Percentiles rank a stretch among this genome's conserved stretches.
Evolutionary conservation across 1,284 basidiomycete genomes (phyloP).

Genomic region (Grifola frondosa): DNA sequence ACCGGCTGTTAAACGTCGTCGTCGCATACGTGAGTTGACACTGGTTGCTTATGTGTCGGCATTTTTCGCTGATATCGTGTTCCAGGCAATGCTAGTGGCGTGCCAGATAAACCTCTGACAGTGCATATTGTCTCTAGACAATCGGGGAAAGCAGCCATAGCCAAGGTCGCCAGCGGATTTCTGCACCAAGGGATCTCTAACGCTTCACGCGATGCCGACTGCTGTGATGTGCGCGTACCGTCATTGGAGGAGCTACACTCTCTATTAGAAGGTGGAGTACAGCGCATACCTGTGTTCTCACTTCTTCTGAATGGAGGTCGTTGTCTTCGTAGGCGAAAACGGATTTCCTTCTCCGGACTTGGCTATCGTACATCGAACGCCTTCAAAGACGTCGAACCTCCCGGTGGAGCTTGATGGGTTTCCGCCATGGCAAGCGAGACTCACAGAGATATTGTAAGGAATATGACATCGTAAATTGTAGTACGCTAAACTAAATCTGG

Average conservation of each 20-base stretch:
- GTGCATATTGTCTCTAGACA: slow-evolving; percentile 37
- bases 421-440: slow-evolving; percentile 75
- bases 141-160: slow-evolving; percentile 40
- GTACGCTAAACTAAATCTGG: background rate
- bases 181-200: slow-evolving; percentile 6
- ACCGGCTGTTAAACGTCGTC: slow-evolving; percentile 24
- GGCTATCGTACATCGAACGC: slow-evolving; percentile 63
- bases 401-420: slow-evolving; percentile 69
- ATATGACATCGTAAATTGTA: background rate
- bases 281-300: slow-evolving; percentile 22
- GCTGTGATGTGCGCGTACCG: slow-evolving; percentile 4
- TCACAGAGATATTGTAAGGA: slow-evolving; percentile 75
- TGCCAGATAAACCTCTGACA: slow-evolving; percentile 20
- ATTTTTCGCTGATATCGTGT: background rate
- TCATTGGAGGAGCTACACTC: slow-evolving; percentile 47
- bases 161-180: slow-evolving; percentile 28
- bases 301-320: slow-evolving; percentile 9
- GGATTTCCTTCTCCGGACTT: slow-evolving; percentile 69
- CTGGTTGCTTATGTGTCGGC: no score
- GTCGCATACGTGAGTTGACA: slow-evolving; percentile 10
- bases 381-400: slow-evolving; percentile 34
- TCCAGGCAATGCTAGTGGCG: slow-evolving; percentile 1
- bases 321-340: slow-evolving; percentile 32
- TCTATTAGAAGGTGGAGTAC: slow-evolving; percentile 56
- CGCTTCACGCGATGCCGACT: slow-evolving; percentile 1